Percentiles rank a stretch among this genome's conserved stretches.
Evolutionary conservation across 768 basidiomycete species (phyloP).

Genomic region (Russula dissimulans): DNA sequence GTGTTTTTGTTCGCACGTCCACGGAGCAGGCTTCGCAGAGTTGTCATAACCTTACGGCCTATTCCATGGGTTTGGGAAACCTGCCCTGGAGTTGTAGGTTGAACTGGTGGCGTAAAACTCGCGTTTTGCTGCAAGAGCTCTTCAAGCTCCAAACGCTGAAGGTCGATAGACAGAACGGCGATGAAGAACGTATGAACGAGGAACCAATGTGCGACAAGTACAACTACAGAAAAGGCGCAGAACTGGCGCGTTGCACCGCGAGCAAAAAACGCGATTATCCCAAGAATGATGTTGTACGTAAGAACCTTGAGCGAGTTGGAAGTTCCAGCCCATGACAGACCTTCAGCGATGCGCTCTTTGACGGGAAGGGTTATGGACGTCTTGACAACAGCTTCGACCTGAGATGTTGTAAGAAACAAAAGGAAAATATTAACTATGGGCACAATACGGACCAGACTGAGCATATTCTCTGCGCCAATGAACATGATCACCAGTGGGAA

Average conservation of each 20-base stretch:
- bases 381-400: conserved; percentile 79
- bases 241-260: conserved; percentile 84
- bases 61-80: conserved; percentile 28
- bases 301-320: conserved; percentile 90
- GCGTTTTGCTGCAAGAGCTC: conserved; percentile 75
- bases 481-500: conserved; percentile 92
- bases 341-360: conserved; percentile 85
- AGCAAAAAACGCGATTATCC: conserved; percentile 63
- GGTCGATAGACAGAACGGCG: conserved; percentile 90
- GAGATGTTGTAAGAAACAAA: conserved; percentile 22
- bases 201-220: conserved; percentile 95
- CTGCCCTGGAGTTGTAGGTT: conserved; percentile 21
- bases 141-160: conserved; percentile 87
- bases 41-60: conserved; percentile 35
- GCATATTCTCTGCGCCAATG: conserved; percentile 97
- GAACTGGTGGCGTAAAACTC: conserved; percentile 39
- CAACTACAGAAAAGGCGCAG: conserved; percentile 87
- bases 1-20: conserved; percentile 70
- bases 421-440: conserved; percentile 15
- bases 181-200: conserved; percentile 93
- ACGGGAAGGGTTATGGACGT: conserved; percentile 83
- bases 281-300: conserved; percentile 74
- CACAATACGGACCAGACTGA: conserved; percentile 59
- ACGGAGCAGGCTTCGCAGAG: conserved; percentile 41
- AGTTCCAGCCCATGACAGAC: conserved; percentile 80